Base-by-base conservation (phyloP, 495 filamentous ascomycete genomes). In the Apodospora peruviana region DNA sequence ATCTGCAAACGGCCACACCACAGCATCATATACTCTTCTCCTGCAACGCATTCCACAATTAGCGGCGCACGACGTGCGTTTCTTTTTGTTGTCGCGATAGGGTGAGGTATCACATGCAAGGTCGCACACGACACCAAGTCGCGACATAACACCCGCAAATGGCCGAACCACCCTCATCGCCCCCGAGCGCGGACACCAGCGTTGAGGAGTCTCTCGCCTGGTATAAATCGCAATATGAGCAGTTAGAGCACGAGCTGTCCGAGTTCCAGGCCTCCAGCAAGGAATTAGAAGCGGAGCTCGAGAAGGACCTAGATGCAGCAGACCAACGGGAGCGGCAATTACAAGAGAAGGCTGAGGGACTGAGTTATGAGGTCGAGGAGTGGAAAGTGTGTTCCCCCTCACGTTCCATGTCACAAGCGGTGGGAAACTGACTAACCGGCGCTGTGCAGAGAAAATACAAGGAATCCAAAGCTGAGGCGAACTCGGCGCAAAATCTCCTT, bases 191-290 rank as follows among this genome's bases (percentile, higher is more conserved):
- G 48, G 69, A 73, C 40, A 70, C 81, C 46, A 78, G 73, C 21
- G 64, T 75, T 25, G 81, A 87, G 61, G 84, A 90, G 55, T 84
- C 90, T 44, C 70, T 96, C 21, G 80, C 85, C 34, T 95, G 91
- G 75, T 97, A 97, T 76, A 97, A 98, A 69, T 67, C 83, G 36
- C 93, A 98, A 66, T 96, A 97, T 74, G 89, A 95, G 64, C 82
- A 89, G 60, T 78, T 98, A 9, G 91, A 94, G 71, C 74, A 84
- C 42, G 93, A 98, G 65, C 79, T 98, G 51, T 80, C 88, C 45
- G 93, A 98, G 56, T 98, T 98, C 65, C 91, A 96, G 62, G 77
- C 86, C 47, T 95, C 89, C 40, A 95, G 90, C 64, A 84, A 86
- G 63, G 93, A 98, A 70, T 75, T 98, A 37, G 93, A 98, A 65